These are phyloP conservation scores for Saccharomyces pastorianus DNA, from an alignment of 1,139 yeast species.

Conservation along the genomic window DNA sequence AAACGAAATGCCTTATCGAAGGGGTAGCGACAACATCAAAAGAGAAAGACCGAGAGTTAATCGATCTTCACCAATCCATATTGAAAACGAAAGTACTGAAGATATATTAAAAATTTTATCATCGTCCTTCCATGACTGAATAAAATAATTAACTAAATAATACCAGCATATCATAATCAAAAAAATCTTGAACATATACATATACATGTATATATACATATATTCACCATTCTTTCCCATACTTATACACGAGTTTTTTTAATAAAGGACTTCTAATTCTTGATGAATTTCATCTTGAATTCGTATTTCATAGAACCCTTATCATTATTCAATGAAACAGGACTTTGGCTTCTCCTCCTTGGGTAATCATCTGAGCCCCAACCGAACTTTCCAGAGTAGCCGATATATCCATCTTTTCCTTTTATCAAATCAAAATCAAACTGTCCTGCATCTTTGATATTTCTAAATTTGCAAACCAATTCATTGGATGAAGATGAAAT, in stretches of 20 bases:
- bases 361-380: constrained; percentile 60
- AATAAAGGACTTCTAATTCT: neutral
- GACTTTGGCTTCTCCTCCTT: constrained; percentile 42
- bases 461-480: constrained; percentile 32
- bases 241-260: too few species aligned
- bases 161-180: constrained; percentile 4
- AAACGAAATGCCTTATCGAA: neutral
- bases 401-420: constrained; percentile 33
- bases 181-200: neutral
- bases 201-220: too few species aligned
- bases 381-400: constrained; percentile 53
- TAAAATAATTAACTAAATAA: neutral
- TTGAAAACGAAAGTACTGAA: neutral
- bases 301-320: constrained; percentile 34
- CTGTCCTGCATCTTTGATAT: constrained; percentile 41
- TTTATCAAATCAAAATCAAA: constrained; percentile 44
- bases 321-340: constrained; percentile 43
- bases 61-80: neutral
- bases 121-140: neutral
- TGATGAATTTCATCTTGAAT: constrained; percentile 38
- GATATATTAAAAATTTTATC: neutral
- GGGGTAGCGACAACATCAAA: neutral
- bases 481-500: constrained; percentile 27
- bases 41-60: neutral
- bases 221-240: neutral